Conservation (phyloP, 1,139 yeast genomes). For the Meyerozyma guilliermondii region DNA sequence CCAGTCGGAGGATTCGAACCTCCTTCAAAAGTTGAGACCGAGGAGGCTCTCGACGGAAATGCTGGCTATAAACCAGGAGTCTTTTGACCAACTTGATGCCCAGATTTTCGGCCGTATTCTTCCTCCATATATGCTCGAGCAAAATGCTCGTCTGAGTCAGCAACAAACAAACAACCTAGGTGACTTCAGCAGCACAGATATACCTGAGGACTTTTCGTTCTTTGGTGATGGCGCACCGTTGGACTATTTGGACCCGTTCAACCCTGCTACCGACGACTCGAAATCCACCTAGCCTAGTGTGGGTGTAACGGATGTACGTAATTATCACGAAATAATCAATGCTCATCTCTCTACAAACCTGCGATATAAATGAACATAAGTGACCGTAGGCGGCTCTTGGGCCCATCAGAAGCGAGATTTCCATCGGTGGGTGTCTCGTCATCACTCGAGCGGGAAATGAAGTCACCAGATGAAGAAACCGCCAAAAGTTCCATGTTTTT, state of each 20-base stretch:
- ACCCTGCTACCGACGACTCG: conserved; percentile 6
- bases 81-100: conserved; percentile 76
- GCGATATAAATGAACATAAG: conserved; percentile 12
- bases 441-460: not conserved
- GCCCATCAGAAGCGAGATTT: conserved; percentile 56
- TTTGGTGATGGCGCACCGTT: conserved; percentile 6
- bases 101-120: conserved; percentile 77
- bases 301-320: not conserved
- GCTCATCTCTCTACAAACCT: not conserved
- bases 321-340: not conserved
- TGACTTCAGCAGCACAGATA: not conserved
- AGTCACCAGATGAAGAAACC: not conserved
- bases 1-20: not conserved
- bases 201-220: not conserved
- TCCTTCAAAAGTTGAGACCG: no score
- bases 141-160: conserved; percentile 12
- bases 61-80: conserved; percentile 64
- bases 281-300: not conserved
- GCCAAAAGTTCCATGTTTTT: conserved; percentile 3
- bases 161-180: not conserved
- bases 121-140: conserved; percentile 75
- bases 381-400: conserved; percentile 70
- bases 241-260: conserved; percentile 21
- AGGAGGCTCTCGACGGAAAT: not conserved
- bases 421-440: conserved; percentile 26